These are phyloP conservation scores for Lactarius indigo DNA, from an alignment of 768 basidiomycete species.

Conservation along the genomic window DNA sequence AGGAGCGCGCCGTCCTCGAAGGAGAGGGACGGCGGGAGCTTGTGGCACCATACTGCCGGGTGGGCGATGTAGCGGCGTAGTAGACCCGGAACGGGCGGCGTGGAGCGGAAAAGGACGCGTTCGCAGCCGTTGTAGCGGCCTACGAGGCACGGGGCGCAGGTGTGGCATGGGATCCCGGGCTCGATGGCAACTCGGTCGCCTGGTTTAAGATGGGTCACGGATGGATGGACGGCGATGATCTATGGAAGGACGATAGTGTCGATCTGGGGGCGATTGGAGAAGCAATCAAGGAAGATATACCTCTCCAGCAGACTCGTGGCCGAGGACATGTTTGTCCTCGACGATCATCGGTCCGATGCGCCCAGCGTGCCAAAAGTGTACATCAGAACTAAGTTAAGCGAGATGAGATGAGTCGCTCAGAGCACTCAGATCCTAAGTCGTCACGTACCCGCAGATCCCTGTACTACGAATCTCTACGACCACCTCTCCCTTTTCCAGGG, in stretches of 20 bases:
- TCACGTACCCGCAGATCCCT: slow-evolving; percentile 61
- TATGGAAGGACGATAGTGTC: neutral
- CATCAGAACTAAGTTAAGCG: slow-evolving; percentile 57
- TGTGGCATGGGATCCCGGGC: slow-evolving; percentile 64
- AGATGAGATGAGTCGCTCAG: neutral
- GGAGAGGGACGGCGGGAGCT: slow-evolving; percentile 55
- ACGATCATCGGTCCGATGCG: slow-evolving; percentile 68
- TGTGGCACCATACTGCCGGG: slow-evolving; percentile 44
- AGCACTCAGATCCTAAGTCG: no score
- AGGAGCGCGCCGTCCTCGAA: slow-evolving; percentile 68
- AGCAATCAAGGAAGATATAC: slow-evolving; percentile 30
- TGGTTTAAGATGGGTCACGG: slow-evolving; percentile 26
- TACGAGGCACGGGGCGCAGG: slow-evolving; percentile 59
- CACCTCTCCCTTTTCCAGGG: slow-evolving; percentile 47
- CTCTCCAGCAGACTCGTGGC: slow-evolving; percentile 69
- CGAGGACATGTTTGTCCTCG: slow-evolving; percentile 48
- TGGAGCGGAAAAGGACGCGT: slow-evolving; percentile 61
- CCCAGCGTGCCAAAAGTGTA: slow-evolving; percentile 73
- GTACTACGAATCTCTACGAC: slow-evolving; percentile 63
- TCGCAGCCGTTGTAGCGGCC: slow-evolving; percentile 62
- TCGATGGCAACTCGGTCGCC: slow-evolving; percentile 70
- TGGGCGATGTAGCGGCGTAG: slow-evolving; percentile 25
- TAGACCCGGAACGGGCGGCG: slow-evolving; percentile 48
- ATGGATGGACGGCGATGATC: slow-evolving; percentile 16
- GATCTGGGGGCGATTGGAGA: neutral